These are phyloP conservation scores for Acacia confusa DNA, from an alignment of 306 rosid species.

Conservation along the genomic window DNA sequence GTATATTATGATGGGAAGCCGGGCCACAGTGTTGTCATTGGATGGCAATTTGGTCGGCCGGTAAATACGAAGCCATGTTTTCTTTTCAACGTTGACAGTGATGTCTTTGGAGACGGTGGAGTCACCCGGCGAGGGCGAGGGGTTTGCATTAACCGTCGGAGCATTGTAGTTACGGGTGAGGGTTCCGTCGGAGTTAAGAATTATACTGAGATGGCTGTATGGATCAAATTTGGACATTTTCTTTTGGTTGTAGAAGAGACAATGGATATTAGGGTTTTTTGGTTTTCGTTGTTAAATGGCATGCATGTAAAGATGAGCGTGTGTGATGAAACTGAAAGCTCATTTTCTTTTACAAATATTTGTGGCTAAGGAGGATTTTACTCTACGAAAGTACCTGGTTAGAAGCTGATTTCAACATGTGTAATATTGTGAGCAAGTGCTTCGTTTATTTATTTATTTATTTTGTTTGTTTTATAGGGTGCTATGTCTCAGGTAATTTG, in stretches of 20 bases:
- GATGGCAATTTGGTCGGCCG: conserved; percentile 63
- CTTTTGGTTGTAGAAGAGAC: not conserved
- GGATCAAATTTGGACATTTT: conserved; percentile 61
- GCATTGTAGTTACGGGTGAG: conserved; percentile 31
- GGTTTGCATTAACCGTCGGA: conserved; percentile 29
- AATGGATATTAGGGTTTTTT: not conserved
- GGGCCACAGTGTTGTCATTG: conserved; percentile 52
- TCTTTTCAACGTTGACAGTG: conserved; percentile 29
- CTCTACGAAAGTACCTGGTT: conserved; percentile 6
- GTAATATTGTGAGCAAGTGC: conserved; percentile 29
- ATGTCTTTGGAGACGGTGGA: conserved; percentile 47
- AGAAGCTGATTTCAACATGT: conserved; percentile 27
- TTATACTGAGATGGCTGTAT: conserved; percentile 35
- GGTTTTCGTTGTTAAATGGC: not conserved
- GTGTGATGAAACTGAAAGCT: not conserved
- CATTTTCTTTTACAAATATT: conserved; percentile 6
- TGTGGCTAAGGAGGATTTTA: conserved; percentile 1
- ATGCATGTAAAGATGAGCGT: not conserved
- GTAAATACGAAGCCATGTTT: conserved; percentile 48
- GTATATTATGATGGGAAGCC: conserved; percentile 52
- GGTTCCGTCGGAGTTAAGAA: conserved; percentile 47
- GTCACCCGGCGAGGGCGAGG: conserved; percentile 28
- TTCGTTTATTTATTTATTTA: not conserved
- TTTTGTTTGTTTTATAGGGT: not conserved
- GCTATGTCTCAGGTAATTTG: no score